A percentile compares a stretch with the other conserved stretches of the same genome.
phyloP scores from a whole-genome alignment of 2,329 filamentous ascomycete species.

The Alternaria incomplexa region DNA sequence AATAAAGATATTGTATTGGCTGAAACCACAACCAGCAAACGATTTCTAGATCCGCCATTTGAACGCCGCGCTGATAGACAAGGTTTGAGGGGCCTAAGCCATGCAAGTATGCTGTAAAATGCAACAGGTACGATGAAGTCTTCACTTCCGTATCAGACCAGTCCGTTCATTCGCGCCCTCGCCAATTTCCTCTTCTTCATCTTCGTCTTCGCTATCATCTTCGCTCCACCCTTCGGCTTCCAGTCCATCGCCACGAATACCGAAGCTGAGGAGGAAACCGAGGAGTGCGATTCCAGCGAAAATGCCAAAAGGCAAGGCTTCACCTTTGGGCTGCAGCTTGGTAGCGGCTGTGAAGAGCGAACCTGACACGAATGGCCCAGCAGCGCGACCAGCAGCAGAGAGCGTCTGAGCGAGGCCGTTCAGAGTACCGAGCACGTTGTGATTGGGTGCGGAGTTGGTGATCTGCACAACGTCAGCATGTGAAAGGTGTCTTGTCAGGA shows the following conservation, averaged over 20 bases:
- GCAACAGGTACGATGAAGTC: neutral
- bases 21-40: neutral
- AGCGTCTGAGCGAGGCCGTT: conserved; percentile 95
- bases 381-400: conserved; percentile 85
- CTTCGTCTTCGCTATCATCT: conserved; percentile 37
- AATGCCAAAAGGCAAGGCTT: conserved; percentile 82
- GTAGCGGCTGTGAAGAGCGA: conserved; percentile 82
- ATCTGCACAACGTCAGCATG: conserved; percentile 62
- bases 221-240: conserved; percentile 65
- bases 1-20: neutral
- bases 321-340: conserved; percentile 77
- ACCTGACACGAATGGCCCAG: conserved; percentile 88
- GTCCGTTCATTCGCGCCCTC: conserved; percentile 35
- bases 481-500: neutral
- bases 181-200: conserved; percentile 34
- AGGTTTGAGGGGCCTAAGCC: neutral
- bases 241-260: conserved; percentile 69
- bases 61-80: conserved; percentile 21
- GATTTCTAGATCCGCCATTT: neutral
- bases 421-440: conserved; percentile 83
- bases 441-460: conserved; percentile 88
- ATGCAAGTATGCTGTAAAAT: conserved; percentile 11
- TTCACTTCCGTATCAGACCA: conserved; percentile 38
- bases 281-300: conserved; percentile 84
- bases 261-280: conserved; percentile 80